Evolutionary conservation across 1,284 basidiomycete species (phyloP).

Genomic region (Cryptococcus sp.): DNA sequence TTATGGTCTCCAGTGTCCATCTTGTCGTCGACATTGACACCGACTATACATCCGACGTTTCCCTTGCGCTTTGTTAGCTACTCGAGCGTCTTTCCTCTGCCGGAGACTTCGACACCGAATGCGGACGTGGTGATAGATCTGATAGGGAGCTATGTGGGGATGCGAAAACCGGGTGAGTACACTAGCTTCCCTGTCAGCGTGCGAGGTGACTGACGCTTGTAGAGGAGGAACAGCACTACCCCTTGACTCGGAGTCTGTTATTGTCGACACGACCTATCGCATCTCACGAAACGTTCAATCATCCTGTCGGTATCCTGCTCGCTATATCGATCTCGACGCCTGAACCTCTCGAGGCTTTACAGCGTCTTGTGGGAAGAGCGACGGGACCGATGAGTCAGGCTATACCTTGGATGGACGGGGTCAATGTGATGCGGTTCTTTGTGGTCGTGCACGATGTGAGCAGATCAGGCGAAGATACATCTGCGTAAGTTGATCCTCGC

Average conservation of each 20-base stretch:
- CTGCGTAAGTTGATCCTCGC: slow-evolving; percentile 20
- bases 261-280: slow-evolving; percentile 40
- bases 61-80: slow-evolving; percentile 44
- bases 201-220: not conserved
- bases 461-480: slow-evolving; percentile 31
- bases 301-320: slow-evolving; percentile 43
- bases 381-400: slow-evolving; percentile 25
- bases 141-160: slow-evolving; percentile 30
- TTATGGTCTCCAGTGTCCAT: slow-evolving; percentile 35
- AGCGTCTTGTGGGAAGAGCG: slow-evolving; percentile 30
- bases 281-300: slow-evolving; percentile 47
- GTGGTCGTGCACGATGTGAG: slow-evolving; percentile 46
- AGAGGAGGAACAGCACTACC: slow-evolving; percentile 45
- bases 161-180: slow-evolving; percentile 26
- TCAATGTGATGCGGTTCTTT: slow-evolving; percentile 40
- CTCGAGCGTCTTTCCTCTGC: slow-evolving; percentile 32
- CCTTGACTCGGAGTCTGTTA: slow-evolving; percentile 40
- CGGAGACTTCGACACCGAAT: slow-evolving; percentile 24
- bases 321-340: slow-evolving; percentile 41
- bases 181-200: not conserved
- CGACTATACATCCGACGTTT: slow-evolving; percentile 43
- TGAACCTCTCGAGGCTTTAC: slow-evolving; percentile 38
- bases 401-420: slow-evolving; percentile 41
- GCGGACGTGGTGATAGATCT: slow-evolving; percentile 45
- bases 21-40: slow-evolving; percentile 41